Percentiles rank a stretch among this genome's conserved stretches.
Evolutionary conservation across 1,284 basidiomycete genomes (phyloP).

Genomic region (Heliocybe sulcata): DNA sequence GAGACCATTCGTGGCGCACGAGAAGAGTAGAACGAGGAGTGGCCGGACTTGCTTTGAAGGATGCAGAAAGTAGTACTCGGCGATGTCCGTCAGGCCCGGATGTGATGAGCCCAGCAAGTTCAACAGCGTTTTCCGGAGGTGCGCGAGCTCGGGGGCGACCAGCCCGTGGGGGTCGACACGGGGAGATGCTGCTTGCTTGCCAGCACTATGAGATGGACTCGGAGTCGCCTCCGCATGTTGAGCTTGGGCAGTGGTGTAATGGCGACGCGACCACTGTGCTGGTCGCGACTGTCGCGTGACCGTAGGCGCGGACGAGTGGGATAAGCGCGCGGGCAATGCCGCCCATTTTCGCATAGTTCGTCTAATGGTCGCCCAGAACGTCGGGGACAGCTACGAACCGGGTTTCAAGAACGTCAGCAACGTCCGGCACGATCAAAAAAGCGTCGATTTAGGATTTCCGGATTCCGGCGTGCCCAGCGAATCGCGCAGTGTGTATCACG

Average conservation of each 20-base stretch:
- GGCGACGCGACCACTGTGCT: not conserved
- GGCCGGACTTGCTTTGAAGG: slow-evolving; percentile 91
- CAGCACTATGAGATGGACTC: slow-evolving; percentile 1
- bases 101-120: slow-evolving; percentile 85
- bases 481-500: not conserved
- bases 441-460: not conserved
- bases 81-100: slow-evolving; percentile 81
- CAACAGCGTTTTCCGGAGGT: slow-evolving; percentile 72
- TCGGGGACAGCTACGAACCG: not conserved
- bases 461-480: not conserved
- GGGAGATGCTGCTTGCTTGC: slow-evolving; percentile 10
- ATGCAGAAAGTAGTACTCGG: slow-evolving; percentile 89
- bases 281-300: slow-evolving; percentile 2
- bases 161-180: slow-evolving; percentile 58
- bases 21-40: slow-evolving; percentile 85
- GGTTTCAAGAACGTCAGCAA: not conserved
- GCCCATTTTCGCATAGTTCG: slow-evolving; percentile 2
- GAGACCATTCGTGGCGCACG: slow-evolving; percentile 85
- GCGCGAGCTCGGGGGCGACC: slow-evolving; percentile 69
- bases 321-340: not conserved
- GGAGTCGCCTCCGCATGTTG: not conserved
- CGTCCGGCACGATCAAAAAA: not conserved
- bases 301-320: not conserved
- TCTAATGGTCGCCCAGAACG: not conserved
- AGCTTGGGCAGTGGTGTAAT: not conserved